Evolutionary conservation across 2,329 filamentous ascomycete species (phyloP), one percentile per base, ranked within the genome.

Genomic region (Onygenales sp.): DNA sequence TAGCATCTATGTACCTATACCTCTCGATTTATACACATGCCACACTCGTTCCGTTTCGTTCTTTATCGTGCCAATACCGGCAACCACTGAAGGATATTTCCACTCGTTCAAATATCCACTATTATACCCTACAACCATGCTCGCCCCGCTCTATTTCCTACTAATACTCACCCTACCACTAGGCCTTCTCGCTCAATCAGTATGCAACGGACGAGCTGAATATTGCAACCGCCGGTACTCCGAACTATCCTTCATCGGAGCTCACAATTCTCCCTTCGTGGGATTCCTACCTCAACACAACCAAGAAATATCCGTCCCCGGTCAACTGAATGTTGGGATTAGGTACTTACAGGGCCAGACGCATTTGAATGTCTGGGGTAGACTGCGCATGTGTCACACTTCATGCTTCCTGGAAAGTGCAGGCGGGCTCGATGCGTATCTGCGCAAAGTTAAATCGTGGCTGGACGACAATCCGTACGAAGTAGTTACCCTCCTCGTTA

Each of bases 181-280:
- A 52, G 38, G 10, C 14, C 35, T 57, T 31, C 31, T 51, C 17
- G 53, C 57, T 13, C 39, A 57, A 51, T 43, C 38, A 6, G 54
- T 64, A 58, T 86, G 83, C 70, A 86, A 86, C 62, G 81, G 81
- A 56, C 72, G 76, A 51, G 61, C 75, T 1, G 74, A 74, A 41
- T 78, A 81, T 52, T 86, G 83, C 68, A 64, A 66, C 47, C 76
- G 78, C 41, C 68, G 65, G 43, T 86, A 85, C 69, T 80, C 80
- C 57, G 75, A 83, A 39, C 66, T 85, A 52, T 78, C 78, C n/a
- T 78, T 80, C 55, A 69, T 84, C 14, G 85, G 83, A 27, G 75
- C 84, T 6, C 85, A 87, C 69, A 78, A 87, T 69, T 79, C 78
- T 11, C 77, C 82, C 39, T 87, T 87, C 61, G 77, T 84, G 42